Evolutionary conservation across 495 filamentous ascomycete genomes (phyloP).

Genomic region (Hapsidospora chrysogenum): DNA sequence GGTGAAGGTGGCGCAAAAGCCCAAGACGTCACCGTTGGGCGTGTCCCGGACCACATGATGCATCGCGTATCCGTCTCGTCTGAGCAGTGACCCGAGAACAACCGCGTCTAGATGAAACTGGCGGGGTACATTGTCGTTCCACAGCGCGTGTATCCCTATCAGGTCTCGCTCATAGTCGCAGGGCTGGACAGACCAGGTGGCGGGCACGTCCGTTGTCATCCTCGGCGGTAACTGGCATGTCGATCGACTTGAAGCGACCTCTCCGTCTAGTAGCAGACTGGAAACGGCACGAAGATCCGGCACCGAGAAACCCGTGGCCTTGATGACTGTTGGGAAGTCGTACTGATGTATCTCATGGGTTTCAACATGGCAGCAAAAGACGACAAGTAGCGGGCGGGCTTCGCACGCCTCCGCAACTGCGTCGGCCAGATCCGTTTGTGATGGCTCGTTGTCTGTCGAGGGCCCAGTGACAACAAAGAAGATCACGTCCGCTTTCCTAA

Average conservation of each 20-base stretch:
- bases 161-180: conserved; percentile 28
- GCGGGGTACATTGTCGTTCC: conserved; percentile 28
- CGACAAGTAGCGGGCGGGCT: conserved; percentile 29
- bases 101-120: conserved; percentile 25
- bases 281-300: conserved; percentile 36
- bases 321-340: conserved; percentile 29
- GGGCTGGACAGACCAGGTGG: conserved; percentile 24
- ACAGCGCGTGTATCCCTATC: conserved; percentile 25
- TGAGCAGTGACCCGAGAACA: conserved; percentile 34
- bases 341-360: conserved; percentile 17
- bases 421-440: conserved; percentile 26
- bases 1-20: conserved; percentile 44
- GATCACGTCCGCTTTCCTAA: conserved; percentile 34
- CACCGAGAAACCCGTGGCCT: conserved; percentile 28
- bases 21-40: conserved; percentile 29
- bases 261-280: conserved; percentile 9
- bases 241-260: no score
- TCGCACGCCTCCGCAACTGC: conserved; percentile 25
- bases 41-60: conserved; percentile 43
- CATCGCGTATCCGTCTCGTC: conserved; percentile 41
- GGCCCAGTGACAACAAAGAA: conserved; percentile 35
- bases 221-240: no score
- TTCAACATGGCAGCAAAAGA: conserved; percentile 26
- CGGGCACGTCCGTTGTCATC: no score
- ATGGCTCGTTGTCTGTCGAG: conserved; percentile 15